Evolutionary conservation across 192 early-diverging fungal species (phyloP).

Genomic region (Coemansia sp.): DNA sequence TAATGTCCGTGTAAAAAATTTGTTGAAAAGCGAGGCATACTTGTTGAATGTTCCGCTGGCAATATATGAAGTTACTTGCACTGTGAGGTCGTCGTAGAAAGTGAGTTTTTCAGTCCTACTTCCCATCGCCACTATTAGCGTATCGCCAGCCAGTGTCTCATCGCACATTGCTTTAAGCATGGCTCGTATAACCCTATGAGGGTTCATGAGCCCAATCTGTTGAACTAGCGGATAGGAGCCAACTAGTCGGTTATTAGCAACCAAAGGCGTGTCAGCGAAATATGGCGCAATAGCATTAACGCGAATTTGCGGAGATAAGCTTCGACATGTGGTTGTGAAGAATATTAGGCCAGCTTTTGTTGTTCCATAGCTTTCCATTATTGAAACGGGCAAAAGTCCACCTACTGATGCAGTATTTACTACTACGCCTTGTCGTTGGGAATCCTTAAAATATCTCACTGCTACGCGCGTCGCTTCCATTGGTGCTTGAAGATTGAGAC

Average conservation of each 20-base stretch:
- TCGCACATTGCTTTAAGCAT: slow-evolving; percentile 61
- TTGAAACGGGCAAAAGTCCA: slow-evolving; percentile 55
- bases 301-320: slow-evolving; percentile 51
- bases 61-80: slow-evolving; percentile 37
- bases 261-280: slow-evolving; percentile 59
- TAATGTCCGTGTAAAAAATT: slow-evolving; percentile 13
- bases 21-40: slow-evolving; percentile 15
- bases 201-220: slow-evolving; percentile 35
- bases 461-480: slow-evolving; percentile 74
- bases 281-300: slow-evolving; percentile 67
- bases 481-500: slow-evolving; percentile 73
- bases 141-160: slow-evolving; percentile 54
- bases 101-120: slow-evolving; percentile 20
- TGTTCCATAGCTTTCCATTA: slow-evolving; percentile 72
- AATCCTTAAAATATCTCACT: slow-evolving; percentile 57
- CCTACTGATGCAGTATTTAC: slow-evolving; percentile 77
- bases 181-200: slow-evolving; percentile 57
- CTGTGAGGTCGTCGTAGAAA: slow-evolving; percentile 28
- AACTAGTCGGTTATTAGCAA: slow-evolving; percentile 39
- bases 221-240: slow-evolving; percentile 29
- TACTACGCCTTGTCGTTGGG: slow-evolving; percentile 57
- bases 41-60: slow-evolving; percentile 29
- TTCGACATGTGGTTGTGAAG: slow-evolving; percentile 55
- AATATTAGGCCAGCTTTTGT: slow-evolving; percentile 74
- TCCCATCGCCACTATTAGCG: slow-evolving; percentile 50